Conservation (phyloP, 2,329 filamentous ascomycete genomes). For the Lachnellula cervina region DNA sequence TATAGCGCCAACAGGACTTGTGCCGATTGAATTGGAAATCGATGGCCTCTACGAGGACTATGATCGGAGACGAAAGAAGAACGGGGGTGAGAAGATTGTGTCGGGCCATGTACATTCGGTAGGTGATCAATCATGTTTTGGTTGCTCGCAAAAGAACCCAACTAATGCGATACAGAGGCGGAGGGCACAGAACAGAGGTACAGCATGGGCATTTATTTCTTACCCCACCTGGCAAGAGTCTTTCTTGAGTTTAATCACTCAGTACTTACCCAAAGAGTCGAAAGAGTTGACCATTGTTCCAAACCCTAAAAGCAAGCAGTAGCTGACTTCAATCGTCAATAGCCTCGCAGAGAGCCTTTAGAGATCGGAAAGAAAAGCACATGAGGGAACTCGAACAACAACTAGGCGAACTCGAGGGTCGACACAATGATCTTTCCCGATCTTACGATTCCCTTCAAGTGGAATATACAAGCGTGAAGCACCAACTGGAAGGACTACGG, state of each 20-base stretch:
- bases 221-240: background rate
- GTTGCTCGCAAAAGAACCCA: background rate
- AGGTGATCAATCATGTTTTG: conserved; percentile 8
- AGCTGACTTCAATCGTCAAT: conserved; percentile 33
- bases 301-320: background rate
- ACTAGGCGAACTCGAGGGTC: conserved; percentile 48
- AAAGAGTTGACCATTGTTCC: background rate
- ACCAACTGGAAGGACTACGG: conserved; percentile 28
- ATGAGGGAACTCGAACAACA: conserved; percentile 58
- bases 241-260: too few species aligned
- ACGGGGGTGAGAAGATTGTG: conserved; percentile 27
- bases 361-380: conserved; percentile 60
- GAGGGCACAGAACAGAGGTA: conserved; percentile 11
- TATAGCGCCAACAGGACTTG: conserved; percentile 24
- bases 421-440: conserved; percentile 50
- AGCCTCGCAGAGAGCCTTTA: conserved; percentile 56
- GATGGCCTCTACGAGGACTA: conserved; percentile 32
- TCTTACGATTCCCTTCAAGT: conserved; percentile 48
- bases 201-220: background rate
- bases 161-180: conserved; percentile 6
- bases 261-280: background rate
- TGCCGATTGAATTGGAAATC: conserved; percentile 32
- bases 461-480: conserved; percentile 30
- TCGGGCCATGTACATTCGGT: conserved; percentile 32
- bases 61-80: conserved; percentile 29